Percentiles rank a stretch among this genome's conserved stretches.
phyloP scores from a whole-genome alignment of 495 filamentous ascomycete species.

The Mycothermus thermophilus region DNA sequence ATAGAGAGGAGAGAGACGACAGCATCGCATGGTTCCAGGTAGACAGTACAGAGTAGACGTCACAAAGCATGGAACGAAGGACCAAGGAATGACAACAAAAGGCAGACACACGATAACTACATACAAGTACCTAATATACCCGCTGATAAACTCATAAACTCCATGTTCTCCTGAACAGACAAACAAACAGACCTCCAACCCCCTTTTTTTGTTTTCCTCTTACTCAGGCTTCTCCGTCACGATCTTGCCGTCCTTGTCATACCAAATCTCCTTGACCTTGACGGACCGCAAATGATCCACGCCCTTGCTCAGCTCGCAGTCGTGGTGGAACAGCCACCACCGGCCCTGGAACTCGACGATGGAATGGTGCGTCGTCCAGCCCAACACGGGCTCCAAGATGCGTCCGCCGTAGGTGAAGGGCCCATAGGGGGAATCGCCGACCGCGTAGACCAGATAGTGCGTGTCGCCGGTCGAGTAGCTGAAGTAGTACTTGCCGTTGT shows the following conservation, averaged over 20 bases:
- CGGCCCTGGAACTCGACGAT: constrained; percentile 54
- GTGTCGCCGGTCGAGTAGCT: constrained; percentile 64
- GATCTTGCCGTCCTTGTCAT: constrained; percentile 50
- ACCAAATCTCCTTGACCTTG: constrained; percentile 59
- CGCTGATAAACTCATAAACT: too few species aligned
- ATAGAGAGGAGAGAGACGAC: too few species aligned
- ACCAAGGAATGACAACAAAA: too few species aligned
- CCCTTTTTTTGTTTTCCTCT: not conserved
- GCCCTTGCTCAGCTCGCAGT: constrained; percentile 47
- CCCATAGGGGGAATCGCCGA: constrained; percentile 44
- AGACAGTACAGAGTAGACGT: too few species aligned
- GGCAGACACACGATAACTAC: too few species aligned
- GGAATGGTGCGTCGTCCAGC: constrained; percentile 72
- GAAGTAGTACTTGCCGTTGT: constrained; percentile 56
- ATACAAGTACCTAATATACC: too few species aligned
- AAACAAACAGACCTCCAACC: too few species aligned
- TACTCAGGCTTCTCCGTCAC: constrained; percentile 23
- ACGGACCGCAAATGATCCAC: constrained; percentile 53
- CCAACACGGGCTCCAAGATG: constrained; percentile 59
- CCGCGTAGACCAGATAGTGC: constrained; percentile 54
- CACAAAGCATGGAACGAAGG: too few species aligned
- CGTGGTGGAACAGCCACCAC: constrained; percentile 65
- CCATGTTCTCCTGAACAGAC: too few species aligned
- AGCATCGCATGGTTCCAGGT: too few species aligned
- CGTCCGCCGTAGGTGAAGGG: constrained; percentile 57